Evolutionary conservation across 2,329 filamentous ascomycete genomes (phyloP).

Genomic region (Colletotrichum chlorophyti): DNA sequence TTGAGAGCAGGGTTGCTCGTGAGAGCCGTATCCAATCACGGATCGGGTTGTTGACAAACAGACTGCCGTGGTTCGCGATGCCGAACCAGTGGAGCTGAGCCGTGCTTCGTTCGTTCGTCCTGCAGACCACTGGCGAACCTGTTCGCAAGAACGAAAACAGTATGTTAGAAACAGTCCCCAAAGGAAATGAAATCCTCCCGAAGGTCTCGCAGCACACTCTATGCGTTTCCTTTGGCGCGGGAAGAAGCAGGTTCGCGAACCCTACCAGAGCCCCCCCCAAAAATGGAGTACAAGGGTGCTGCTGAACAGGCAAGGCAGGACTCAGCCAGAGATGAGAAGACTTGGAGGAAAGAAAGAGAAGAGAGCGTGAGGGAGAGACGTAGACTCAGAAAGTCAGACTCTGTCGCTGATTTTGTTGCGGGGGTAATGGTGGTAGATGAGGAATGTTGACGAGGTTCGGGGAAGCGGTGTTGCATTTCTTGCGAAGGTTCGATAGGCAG

Average conservation of each 20-base stretch:
- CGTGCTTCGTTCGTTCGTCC: slow-evolving; percentile 24
- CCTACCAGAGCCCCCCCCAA: slow-evolving; percentile 6
- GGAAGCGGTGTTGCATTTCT: slow-evolving; percentile 29
- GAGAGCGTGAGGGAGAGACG: slow-evolving; percentile 26
- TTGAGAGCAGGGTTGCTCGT: slow-evolving; percentile 12
- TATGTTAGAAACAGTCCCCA: slow-evolving; percentile 25
- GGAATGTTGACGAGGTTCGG: slow-evolving; percentile 25
- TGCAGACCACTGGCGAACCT: slow-evolving; percentile 23
- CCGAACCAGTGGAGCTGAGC: slow-evolving; percentile 18
- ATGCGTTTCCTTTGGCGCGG: slow-evolving; percentile 15
- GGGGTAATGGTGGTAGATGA: slow-evolving; percentile 30
- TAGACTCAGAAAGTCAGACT: slow-evolving; percentile 31
- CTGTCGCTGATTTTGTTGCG: slow-evolving; percentile 32
- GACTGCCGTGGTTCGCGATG: slow-evolving; percentile 20
- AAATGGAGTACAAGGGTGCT: slow-evolving; percentile 1
- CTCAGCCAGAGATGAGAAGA: slow-evolving; percentile 4
- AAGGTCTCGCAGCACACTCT: slow-evolving; percentile 16
- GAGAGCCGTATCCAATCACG: slow-evolving; percentile 20
- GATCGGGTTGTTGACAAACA: slow-evolving; percentile 23
- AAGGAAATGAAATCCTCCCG: slow-evolving; percentile 11
- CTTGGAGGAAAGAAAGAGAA: slow-evolving; percentile 18
- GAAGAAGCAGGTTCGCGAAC: background rate
- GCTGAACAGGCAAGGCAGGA: slow-evolving; percentile 1
- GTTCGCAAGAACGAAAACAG: slow-evolving; percentile 26
- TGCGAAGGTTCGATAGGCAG: slow-evolving; percentile 22